Percentiles rank a stretch among this genome's conserved stretches.
Evolutionary conservation across 371 early-diverging fungal species (phyloP).

Genomic region (Catenaria anguillulae): DNA sequence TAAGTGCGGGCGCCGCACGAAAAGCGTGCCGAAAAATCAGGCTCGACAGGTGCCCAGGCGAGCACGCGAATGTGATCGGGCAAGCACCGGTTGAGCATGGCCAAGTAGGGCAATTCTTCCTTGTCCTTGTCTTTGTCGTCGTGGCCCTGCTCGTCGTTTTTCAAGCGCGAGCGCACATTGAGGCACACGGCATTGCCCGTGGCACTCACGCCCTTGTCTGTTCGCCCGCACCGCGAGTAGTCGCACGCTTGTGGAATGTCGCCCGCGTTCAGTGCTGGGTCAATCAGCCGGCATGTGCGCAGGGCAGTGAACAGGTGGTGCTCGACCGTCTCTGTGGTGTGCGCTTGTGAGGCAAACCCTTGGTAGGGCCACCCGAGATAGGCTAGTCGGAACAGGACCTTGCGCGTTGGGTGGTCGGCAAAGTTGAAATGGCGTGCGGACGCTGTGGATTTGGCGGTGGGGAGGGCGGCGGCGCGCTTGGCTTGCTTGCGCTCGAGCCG

Average conservation of each 20-base stretch:
- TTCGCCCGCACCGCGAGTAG: slow-evolving; percentile 77
- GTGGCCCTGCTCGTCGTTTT: neutral
- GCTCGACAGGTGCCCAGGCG: slow-evolving; percentile 73
- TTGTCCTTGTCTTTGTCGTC: slow-evolving; percentile 21
- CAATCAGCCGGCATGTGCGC: slow-evolving; percentile 50
- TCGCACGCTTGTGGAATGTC: slow-evolving; percentile 15
- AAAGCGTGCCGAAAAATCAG: slow-evolving; percentile 76
- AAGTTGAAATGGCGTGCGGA: slow-evolving; percentile 50
- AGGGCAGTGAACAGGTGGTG: slow-evolving; percentile 65
- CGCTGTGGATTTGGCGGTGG: neutral
- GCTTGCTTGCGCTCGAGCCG: no score
- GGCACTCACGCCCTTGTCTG: slow-evolving; percentile 90
- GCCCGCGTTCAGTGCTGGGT: slow-evolving; percentile 23
- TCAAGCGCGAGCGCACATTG: slow-evolving; percentile 43
- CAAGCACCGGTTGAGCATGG: slow-evolving; percentile 65
- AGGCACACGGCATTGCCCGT: slow-evolving; percentile 79
- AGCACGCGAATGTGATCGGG: slow-evolving; percentile 81
- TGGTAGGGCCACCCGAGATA: slow-evolving; percentile 86
- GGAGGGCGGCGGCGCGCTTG: no score
- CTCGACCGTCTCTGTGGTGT: slow-evolving; percentile 51
- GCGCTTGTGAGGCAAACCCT: slow-evolving; percentile 66
- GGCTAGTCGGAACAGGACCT: slow-evolving; percentile 71
- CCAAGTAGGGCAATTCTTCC: slow-evolving; percentile 60
- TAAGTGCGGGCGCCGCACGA: slow-evolving; percentile 73
- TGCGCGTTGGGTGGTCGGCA: slow-evolving; percentile 51